Evolutionary conservation across 129 eudicot genomes (phyloP).

Genomic region (Glebionis coronaria): DNA sequence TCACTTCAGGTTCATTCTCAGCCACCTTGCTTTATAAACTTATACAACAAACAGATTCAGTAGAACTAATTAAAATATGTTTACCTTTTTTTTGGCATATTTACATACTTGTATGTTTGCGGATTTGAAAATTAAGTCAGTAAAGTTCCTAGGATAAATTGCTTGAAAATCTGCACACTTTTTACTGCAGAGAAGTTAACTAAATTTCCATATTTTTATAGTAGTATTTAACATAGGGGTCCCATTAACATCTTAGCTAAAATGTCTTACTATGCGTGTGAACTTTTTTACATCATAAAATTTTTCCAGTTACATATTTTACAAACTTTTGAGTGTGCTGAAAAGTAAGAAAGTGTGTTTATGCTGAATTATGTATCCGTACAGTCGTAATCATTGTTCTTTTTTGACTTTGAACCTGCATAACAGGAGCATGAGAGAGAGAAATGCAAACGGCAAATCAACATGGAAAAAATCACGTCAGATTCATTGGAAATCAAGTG

Average conservation of each 20-base stretch:
- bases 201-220: not conserved
- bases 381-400: not conserved
- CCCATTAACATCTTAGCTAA: not conserved
- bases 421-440: constrained; percentile 28
- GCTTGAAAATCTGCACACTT: not conserved
- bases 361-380: not conserved
- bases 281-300: not conserved
- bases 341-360: not conserved
- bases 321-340: not conserved
- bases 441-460: constrained; percentile 16
- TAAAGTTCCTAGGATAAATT: not conserved
- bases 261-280: not conserved
- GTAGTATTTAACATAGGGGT: no score
- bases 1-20: constrained; percentile 50
- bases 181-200: not conserved
- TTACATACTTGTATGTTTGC: not conserved
- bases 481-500: constrained; percentile 24
- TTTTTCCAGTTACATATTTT: not conserved
- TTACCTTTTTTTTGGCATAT: not conserved
- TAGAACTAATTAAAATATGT: not conserved
- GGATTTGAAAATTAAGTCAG: not conserved
- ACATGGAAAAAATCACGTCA: constrained; percentile 3
- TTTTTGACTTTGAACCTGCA: not conserved
- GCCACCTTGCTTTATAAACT: not conserved
- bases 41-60: not conserved